Conservation (phyloP, 164 flowering plant species). For the Houttuynia cordata region DNA sequence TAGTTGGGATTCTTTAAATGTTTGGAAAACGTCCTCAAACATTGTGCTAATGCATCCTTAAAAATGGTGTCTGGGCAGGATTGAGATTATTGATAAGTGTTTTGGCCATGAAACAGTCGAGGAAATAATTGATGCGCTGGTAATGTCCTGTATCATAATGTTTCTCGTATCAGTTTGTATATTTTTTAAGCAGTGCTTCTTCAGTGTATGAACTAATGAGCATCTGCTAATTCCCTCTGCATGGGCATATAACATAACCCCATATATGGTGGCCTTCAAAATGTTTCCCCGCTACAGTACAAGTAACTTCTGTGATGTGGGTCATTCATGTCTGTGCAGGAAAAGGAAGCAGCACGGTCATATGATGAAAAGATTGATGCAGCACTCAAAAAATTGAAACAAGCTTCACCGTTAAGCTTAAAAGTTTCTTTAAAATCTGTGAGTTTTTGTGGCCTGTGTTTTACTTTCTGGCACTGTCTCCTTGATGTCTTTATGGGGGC, state of each 20-base stretch:
- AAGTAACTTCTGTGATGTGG: neutral
- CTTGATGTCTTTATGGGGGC: neutral
- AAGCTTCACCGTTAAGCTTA: conserved; percentile 80
- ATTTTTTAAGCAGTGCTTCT: neutral
- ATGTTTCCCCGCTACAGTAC: too few species aligned
- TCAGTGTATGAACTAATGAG: too few species aligned
- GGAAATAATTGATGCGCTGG: conserved; percentile 82
- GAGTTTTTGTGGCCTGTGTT: conserved; percentile 17
- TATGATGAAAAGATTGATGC: conserved; percentile 42
- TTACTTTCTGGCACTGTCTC: neutral
- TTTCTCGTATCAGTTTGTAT: neutral
- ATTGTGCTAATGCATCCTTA: neutral
- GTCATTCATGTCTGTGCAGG: conserved; percentile 20
- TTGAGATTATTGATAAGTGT: conserved; percentile 63
- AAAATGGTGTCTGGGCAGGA: conserved; percentile 27
- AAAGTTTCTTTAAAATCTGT: conserved; percentile 75
- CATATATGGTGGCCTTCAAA: too few species aligned
- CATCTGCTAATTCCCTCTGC: too few species aligned
- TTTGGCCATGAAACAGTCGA: conserved; percentile 81
- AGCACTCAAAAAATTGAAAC: conserved; percentile 48
- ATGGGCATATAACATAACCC: too few species aligned
- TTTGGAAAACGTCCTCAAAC: neutral
- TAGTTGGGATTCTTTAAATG: neutral
- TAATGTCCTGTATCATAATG: too few species aligned
- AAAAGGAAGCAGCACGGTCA: conserved; percentile 42